Evolutionary conservation across 345 rosid species (phyloP).

Genomic region (Carallia brachiata): DNA sequence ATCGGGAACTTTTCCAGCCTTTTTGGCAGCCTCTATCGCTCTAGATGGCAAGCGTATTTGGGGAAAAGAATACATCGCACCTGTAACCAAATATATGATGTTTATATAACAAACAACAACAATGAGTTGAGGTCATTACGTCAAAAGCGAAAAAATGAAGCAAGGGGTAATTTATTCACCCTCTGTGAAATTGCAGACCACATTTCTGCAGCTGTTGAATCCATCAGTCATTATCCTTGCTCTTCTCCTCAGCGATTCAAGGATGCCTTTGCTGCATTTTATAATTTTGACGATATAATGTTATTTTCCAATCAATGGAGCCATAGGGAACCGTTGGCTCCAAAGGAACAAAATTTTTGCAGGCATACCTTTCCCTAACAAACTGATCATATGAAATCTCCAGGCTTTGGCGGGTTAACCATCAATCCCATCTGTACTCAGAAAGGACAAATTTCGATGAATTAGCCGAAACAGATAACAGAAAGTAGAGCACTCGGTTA

Average conservation of each 20-base stretch:
- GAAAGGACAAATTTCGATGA: constrained; percentile 1
- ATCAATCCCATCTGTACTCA: constrained; percentile 84
- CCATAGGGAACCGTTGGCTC: constrained; percentile 1
- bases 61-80: constrained; percentile 99
- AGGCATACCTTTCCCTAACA: constrained; percentile 72
- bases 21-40: constrained; percentile 83
- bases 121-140: background rate
- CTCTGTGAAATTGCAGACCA: constrained; percentile 95
- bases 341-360: constrained; percentile 10
- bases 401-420: constrained; percentile 94
- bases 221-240: constrained; percentile 97
- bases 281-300: background rate
- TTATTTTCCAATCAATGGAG: constrained; percentile 11
- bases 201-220: constrained; percentile 96
- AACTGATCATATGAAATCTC: constrained; percentile 88
- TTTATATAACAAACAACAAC: constrained; percentile 1
- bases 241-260: constrained; percentile 88
- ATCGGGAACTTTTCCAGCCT: constrained; percentile 81
- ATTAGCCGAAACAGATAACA: background rate
- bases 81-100: constrained; percentile 31
- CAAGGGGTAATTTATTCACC: constrained; percentile 37
- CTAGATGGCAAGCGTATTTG: constrained; percentile 81
- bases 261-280: constrained; percentile 72
- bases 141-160: background rate
- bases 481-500: constrained; percentile 11